Evolutionary conservation across 345 rosid genomes (phyloP).

Genomic region (Carallia brachiata): DNA sequence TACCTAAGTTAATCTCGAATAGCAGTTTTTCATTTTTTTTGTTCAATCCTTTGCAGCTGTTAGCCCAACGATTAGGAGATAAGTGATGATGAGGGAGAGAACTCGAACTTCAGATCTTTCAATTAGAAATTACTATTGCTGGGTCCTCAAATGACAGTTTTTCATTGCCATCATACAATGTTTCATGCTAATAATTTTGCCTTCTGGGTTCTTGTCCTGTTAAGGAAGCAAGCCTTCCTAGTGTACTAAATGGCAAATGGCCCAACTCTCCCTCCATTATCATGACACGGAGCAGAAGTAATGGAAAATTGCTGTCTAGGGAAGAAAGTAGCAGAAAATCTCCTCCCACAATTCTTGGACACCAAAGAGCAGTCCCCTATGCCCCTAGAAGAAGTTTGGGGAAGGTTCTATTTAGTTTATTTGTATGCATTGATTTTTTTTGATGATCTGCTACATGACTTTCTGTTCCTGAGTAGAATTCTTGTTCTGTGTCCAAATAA

Average conservation of each 20-base stretch:
- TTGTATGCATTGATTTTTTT: neutral
- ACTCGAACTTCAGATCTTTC: too few relatives aligned
- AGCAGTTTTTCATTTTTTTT: neutral
- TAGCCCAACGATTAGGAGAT: too few relatives aligned
- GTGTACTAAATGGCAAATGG: constrained; percentile 48
- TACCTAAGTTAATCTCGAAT: constrained; percentile 13
- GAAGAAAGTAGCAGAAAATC: constrained; percentile 43
- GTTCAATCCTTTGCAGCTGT: too few relatives aligned
- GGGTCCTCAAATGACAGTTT: neutral
- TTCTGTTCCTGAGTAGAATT: neutral
- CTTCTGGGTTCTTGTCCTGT: neutral
- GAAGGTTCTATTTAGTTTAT: constrained; percentile 32
- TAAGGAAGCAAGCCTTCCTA: constrained; percentile 82
- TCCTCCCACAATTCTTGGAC: constrained; percentile 32
- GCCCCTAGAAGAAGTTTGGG: constrained; percentile 50
- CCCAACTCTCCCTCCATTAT: constrained; percentile 37
- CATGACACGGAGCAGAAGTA: constrained; percentile 68
- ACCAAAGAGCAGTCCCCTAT: constrained; percentile 64
- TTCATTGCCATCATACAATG: neutral
- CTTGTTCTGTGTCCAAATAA: neutral
- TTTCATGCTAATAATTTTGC: neutral
- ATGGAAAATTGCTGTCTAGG: constrained; percentile 21
- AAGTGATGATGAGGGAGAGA: too few relatives aligned
- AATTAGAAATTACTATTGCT: neutral
- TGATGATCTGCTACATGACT: neutral